These are phyloP conservation scores for Backusella westeae DNA, from an alignment of 192 early-diverging fungal genomes.

Conservation along the genomic window DNA sequence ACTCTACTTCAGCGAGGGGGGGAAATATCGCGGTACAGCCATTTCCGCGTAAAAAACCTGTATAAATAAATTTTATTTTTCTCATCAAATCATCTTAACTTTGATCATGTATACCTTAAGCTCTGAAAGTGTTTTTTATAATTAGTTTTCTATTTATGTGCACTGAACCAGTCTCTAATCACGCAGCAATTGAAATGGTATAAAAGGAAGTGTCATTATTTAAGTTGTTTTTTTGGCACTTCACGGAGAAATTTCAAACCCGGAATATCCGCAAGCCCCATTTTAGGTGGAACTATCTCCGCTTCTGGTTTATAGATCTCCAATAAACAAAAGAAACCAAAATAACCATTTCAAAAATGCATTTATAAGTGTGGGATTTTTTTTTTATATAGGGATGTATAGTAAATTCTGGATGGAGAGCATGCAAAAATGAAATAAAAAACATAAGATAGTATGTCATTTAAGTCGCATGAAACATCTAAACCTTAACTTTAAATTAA, in stretches of 20 bases:
- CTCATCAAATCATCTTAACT: neutral
- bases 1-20: constrained; percentile 1
- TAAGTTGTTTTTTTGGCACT: neutral
- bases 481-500: neutral
- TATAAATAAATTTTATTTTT: neutral
- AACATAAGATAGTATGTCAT: neutral
- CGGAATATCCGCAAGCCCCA: neutral
- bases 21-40: neutral
- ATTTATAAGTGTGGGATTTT: neutral
- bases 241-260: neutral
- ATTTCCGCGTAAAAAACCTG: constrained; percentile 1
- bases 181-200: no score
- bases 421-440: neutral
- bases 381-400: neutral
- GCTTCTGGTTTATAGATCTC: neutral
- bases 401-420: neutral
- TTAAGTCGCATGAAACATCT: neutral
- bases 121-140: neutral
- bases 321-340: neutral
- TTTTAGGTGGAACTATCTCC: neutral
- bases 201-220: no score
- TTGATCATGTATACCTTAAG: neutral
- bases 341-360: neutral
- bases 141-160: neutral
- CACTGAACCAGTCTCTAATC: no score